Evolutionary conservation across 106 monocot genomes (phyloP).

Genomic region (Apostasia ramifera): DNA sequence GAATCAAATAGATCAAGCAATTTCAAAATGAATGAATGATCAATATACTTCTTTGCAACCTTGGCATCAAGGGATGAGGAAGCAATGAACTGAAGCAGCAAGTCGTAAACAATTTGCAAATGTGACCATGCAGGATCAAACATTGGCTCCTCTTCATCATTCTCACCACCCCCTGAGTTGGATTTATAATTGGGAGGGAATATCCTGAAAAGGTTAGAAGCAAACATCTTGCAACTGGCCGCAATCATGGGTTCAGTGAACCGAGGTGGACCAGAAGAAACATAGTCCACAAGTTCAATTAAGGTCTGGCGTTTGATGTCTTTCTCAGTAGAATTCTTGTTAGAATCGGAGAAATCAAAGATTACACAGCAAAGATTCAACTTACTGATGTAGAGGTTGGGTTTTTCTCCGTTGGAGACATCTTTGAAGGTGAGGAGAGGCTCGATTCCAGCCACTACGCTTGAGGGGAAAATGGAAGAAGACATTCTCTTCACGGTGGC

Average conservation of each 20-base stretch:
- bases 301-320: conserved; percentile 66
- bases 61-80: conserved; percentile 65
- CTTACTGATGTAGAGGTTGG: conserved; percentile 69
- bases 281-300: conserved; percentile 60
- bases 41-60: conserved; percentile 71
- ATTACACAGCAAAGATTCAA: conserved; percentile 61
- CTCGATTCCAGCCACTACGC: conserved; percentile 68
- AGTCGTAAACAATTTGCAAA: conserved; percentile 74
- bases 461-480: conserved; percentile 73
- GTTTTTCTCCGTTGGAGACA: conserved; percentile 55
- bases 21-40: conserved; percentile 64
- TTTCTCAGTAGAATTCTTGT: conserved; percentile 61
- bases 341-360: conserved; percentile 65
- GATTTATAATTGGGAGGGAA: conserved; percentile 67
- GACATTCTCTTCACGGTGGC: conserved; percentile 55
- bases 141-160: conserved; percentile 76
- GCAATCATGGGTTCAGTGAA: conserved; percentile 65
- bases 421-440: conserved; percentile 68
- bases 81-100: conserved; percentile 62
- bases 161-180: conserved; percentile 42
- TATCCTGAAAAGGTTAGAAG: conserved; percentile 60
- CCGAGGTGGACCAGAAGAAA: conserved; percentile 26
- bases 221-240: conserved; percentile 69
- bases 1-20: conserved; percentile 86
- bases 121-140: conserved; percentile 89